Evolutionary conservation across 1,284 basidiomycete species (phyloP).

Genomic region (Leccinum glutinopallens): DNA sequence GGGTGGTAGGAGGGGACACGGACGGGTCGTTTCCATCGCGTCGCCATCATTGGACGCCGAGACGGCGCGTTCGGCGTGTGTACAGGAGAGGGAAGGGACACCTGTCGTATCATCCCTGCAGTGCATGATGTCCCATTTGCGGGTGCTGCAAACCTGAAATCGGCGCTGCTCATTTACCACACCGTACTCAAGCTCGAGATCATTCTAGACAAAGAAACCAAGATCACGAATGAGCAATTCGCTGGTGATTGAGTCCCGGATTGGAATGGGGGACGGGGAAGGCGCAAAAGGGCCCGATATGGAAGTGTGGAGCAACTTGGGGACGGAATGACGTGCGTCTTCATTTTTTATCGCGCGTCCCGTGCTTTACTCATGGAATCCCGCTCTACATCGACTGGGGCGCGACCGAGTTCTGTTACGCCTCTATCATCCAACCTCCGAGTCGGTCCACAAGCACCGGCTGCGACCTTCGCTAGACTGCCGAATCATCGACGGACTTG

Average conservation of each 20-base stretch:
- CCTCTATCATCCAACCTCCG: conserved; percentile 90
- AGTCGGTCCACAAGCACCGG: conserved; percentile 70
- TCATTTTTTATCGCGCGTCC: conserved; percentile 3
- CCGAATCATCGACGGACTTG: conserved; percentile 81
- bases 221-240: conserved; percentile 87
- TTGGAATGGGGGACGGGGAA: conserved; percentile 82
- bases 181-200: conserved; percentile 88
- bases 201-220: conserved; percentile 89
- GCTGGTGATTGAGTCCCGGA: conserved; percentile 72
- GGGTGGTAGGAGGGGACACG: too few species aligned
- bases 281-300: conserved; percentile 81
- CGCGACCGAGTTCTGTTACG: conserved; percentile 91
- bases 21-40: too few species aligned
- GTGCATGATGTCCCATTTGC: too few species aligned
- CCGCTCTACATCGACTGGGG: conserved; percentile 80
- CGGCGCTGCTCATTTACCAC: conserved; percentile 85
- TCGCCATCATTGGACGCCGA: too few species aligned
- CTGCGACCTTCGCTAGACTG: conserved; percentile 88
- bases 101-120: too few species aligned
- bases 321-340: conserved; percentile 60
- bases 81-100: too few species aligned
- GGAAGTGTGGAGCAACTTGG: conserved; percentile 80
- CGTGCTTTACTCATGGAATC: conserved; percentile 12
- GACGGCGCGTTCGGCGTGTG: too few species aligned
- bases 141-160: conserved; percentile 75